Base-by-base conservation (phyloP, 2,329 filamentous ascomycete genomes). In the Thelonectria blattea region DNA sequence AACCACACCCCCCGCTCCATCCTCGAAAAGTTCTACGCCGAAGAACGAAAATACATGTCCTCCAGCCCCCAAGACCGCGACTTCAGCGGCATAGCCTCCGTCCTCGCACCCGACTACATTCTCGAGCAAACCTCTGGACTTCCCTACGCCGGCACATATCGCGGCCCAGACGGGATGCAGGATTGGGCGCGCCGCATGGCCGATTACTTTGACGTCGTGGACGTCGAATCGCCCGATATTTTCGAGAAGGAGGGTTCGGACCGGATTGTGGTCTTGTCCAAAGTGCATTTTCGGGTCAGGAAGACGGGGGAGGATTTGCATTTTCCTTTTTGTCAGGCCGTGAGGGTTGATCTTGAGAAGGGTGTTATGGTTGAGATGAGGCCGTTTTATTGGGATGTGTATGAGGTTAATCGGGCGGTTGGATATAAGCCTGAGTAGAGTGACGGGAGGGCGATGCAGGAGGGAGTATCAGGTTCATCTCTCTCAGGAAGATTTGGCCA, bases 381-480 rank as follows among this genome's bases (percentile, higher is more conserved):
- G 53, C 68, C 74, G 1, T 77, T 75, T 56, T 76, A 77, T 46
- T 76, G 75, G 74, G 72, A 77, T 58, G 73, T 76, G 2, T 56
- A 70, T 5, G 59, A 60, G 15, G 2, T 69, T 15, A 72, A 69
- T 49, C 60, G 60, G 27, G 66, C 67, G 6, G 52, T 71, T 32
- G 65, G 60, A 3, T 55, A 69, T 22, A 64, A 45, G 6, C 62
- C 63, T 62, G 56, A 52, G n/a, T 17, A 10, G n/a, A 18, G 42
- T 5, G 42, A 24, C 3, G 22, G 22, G 3, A 24, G 3, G n/a
- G n/a, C n/a, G n/a, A n/a, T n/a, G n/a, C n/a, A n/a, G n/a, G n/a
- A n/a, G n/a, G n/a, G n/a, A n/a, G 22, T 24, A 24, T 24, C 6
- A 24, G n/a, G n/a, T n/a, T 24, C 22, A 24, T 24, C 22, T 24